These are phyloP conservation scores for Dianthus caryophyllus DNA, from an alignment of 148 eudicot species.

Conservation along the genomic window DNA sequence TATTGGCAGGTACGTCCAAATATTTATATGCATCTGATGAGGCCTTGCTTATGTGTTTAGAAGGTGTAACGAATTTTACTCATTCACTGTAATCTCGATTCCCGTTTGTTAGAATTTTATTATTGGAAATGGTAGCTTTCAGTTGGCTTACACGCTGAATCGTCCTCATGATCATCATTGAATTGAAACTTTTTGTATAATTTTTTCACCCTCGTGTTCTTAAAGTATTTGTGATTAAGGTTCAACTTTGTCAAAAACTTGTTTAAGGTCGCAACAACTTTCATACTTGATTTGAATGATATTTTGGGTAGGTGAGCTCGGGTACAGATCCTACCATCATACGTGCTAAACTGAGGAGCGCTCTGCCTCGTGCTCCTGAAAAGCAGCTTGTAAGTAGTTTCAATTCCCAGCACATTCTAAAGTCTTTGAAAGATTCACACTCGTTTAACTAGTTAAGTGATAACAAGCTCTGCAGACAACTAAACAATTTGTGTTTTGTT, in stretches of 20 bases:
- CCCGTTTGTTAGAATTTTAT: too few relatives aligned
- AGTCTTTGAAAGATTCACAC: background rate
- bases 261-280: background rate
- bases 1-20: slow-evolving; percentile 85
- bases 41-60: background rate
- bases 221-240: background rate
- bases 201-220: background rate
- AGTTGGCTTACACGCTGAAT: background rate
- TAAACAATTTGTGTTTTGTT: background rate
- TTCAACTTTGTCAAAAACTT: background rate
- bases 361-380: slow-evolving; percentile 82
- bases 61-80: background rate
- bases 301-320: slow-evolving; percentile 23
- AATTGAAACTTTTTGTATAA: background rate
- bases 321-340: slow-evolving; percentile 29
- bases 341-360: slow-evolving; percentile 46
- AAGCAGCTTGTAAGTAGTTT: slow-evolving; percentile 84
- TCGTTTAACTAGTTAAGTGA: background rate
- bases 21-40: background rate
- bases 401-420: background rate
- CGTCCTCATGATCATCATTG: background rate
- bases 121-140: background rate
- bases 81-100: too few relatives aligned
- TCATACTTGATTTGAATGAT: background rate
- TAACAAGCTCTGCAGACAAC: background rate